Percentiles rank a stretch among this genome's conserved stretches.
Conservation (phyloP, 1,284 basidiomycete genomes). For the Puccinia hordei region DNA sequence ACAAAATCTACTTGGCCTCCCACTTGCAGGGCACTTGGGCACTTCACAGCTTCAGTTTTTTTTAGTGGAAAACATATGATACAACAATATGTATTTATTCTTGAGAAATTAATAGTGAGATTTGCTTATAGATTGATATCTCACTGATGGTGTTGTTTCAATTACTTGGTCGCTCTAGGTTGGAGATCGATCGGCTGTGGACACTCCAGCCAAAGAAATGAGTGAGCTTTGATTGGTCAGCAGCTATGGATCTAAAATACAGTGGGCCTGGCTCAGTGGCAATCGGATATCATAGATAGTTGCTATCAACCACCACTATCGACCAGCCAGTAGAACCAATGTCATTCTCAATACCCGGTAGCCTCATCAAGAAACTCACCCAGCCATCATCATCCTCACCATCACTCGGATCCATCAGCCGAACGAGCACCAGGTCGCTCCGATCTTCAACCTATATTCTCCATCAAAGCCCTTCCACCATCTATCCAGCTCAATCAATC, state of each 20-base stretch:
- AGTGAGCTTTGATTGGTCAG: slow-evolving; percentile 7
- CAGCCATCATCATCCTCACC: neutral
- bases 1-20: too few species aligned
- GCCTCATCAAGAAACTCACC: neutral
- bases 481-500: neutral
- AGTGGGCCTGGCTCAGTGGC: neutral
- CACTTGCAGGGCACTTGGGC: too few species aligned
- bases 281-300: neutral
- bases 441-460: neutral
- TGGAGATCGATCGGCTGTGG: too few species aligned
- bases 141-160: too few species aligned
- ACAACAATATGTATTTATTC: too few species aligned
- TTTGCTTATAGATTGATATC: too few species aligned
- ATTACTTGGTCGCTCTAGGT: too few species aligned
- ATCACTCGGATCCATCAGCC: neutral
- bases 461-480: neutral
- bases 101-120: too few species aligned
- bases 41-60: too few species aligned
- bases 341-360: neutral
- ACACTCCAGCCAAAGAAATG: neutral
- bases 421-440: neutral
- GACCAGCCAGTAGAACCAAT: neutral
- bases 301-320: neutral
- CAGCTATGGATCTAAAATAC: neutral
- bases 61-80: too few species aligned